Evolutionary conservation across 129 eudicot species (phyloP).

Genomic region (Flaveria brownii): DNA sequence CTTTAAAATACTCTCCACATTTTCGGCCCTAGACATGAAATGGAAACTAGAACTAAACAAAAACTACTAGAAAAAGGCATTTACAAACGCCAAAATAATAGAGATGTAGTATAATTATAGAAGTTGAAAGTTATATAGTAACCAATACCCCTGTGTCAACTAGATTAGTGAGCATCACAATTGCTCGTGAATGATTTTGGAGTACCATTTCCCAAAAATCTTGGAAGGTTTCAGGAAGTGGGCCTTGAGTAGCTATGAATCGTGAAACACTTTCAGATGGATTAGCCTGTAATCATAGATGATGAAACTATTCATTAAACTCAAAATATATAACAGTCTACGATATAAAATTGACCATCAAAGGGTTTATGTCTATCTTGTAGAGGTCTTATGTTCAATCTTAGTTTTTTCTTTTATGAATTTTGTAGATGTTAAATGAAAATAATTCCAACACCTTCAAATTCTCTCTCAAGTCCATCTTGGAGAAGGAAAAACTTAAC

Average conservation of each 20-base stretch:
- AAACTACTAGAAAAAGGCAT: too few species aligned
- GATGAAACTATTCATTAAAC: conserved; percentile 10
- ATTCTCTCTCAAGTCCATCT: too few species aligned
- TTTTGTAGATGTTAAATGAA: too few species aligned
- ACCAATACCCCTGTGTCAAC: conserved; percentile 74
- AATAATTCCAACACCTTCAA: too few species aligned
- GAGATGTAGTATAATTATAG: not conserved
- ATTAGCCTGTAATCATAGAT: conserved; percentile 53
- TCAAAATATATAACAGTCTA: too few species aligned
- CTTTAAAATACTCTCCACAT: conserved; percentile 94
- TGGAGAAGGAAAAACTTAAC: too few species aligned
- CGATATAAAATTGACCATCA: too few species aligned
- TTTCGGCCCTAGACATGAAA: conserved; percentile 62
- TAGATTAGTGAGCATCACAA: conserved; percentile 87
- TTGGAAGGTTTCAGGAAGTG: conserved; percentile 78
- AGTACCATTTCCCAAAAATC: conserved; percentile 99
- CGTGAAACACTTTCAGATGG: conserved; percentile 66
- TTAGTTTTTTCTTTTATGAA: too few species aligned
- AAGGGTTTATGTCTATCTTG: too few species aligned
- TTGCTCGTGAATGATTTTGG: conserved; percentile 75
- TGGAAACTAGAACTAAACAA: not conserved
- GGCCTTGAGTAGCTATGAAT: conserved; percentile 99
- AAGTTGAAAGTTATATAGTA: conserved; percentile 2
- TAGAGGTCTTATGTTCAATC: too few species aligned
- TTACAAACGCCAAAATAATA: too few species aligned